These are phyloP conservation scores for Neonectria neomacrospora DNA, from an alignment of 2,329 filamentous ascomycete genomes.

Conservation along the genomic window DNA sequence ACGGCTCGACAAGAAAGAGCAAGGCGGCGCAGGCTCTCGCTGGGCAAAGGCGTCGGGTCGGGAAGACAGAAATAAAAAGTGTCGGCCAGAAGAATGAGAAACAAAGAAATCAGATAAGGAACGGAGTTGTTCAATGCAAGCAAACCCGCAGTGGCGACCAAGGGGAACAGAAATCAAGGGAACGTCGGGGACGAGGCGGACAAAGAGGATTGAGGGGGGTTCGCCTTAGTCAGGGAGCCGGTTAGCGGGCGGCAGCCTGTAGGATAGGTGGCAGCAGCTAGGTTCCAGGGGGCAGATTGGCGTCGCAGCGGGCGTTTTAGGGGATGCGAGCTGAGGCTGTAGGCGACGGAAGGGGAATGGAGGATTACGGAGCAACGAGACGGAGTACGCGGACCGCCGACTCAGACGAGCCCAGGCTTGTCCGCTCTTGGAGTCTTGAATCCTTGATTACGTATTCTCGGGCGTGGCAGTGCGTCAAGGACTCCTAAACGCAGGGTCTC, in stretches of 20 bases:
- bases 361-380: not conserved
- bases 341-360: conserved; percentile 1
- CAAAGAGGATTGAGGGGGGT: conserved; percentile 1
- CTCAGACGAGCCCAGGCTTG: not conserved
- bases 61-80: not conserved
- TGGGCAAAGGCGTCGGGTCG: conserved; percentile 11
- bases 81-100: not conserved
- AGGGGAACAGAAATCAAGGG: conserved; percentile 33
- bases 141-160: conserved; percentile 21
- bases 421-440: not conserved
- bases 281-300: not conserved
- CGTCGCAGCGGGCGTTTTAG: not conserved
- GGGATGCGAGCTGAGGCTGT: not conserved
- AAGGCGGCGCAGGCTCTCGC: not conserved
- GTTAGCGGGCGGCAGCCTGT: not conserved
- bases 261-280: not conserved
- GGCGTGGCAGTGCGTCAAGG: not conserved
- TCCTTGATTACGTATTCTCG: conserved; percentile 1
- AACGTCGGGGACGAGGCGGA: conserved; percentile 27
- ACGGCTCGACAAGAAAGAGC: conserved; percentile 1
- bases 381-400: not conserved
- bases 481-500: not conserved
- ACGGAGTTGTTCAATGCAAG: conserved; percentile 27
- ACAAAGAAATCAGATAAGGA: conserved; percentile 14
- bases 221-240: not conserved